These are phyloP conservation scores for Platanthera guangdongensis DNA, from an alignment of 106 monocot species.

Conservation along the genomic window DNA sequence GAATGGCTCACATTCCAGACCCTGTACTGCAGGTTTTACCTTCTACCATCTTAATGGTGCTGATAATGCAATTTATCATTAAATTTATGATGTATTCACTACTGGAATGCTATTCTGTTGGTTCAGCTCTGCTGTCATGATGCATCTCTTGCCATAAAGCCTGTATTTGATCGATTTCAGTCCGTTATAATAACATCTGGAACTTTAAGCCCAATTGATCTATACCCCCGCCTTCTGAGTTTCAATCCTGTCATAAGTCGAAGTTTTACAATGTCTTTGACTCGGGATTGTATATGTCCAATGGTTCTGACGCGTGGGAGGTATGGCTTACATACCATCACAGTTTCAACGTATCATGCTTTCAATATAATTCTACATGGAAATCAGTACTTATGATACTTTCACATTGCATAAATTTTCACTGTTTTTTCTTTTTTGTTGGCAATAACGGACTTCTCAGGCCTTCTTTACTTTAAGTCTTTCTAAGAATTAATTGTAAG, in stretches of 20 bases:
- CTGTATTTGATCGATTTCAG: constrained; percentile 95
- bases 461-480: neutral
- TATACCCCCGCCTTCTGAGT: constrained; percentile 90
- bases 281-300: constrained; percentile 98
- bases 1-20: constrained; percentile 95
- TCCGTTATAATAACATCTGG: constrained; percentile 96
- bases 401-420: neutral
- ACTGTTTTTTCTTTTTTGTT: neutral
- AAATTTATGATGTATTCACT: neutral
- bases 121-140: constrained; percentile 93
- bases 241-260: constrained; percentile 94
- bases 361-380: neutral
- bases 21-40: constrained; percentile 79
- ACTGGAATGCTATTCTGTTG: constrained; percentile 4
- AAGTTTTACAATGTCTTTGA: constrained; percentile 97
- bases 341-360: constrained; percentile 1
- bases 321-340: constrained; percentile 25
- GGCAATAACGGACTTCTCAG: neutral
- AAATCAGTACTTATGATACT: neutral
- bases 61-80: constrained; percentile 7
- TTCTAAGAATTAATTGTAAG: neutral
- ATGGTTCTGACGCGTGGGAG: constrained; percentile 99
- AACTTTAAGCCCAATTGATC: constrained; percentile 95
- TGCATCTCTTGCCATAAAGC: constrained; percentile 94
- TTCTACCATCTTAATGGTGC: constrained; percentile 1